Percentiles rank a stretch among this genome's conserved stretches.
Evolutionary conservation across 2,329 filamentous ascomycete genomes (phyloP).

Genomic region (Trichoderma atrobrunneum): DNA sequence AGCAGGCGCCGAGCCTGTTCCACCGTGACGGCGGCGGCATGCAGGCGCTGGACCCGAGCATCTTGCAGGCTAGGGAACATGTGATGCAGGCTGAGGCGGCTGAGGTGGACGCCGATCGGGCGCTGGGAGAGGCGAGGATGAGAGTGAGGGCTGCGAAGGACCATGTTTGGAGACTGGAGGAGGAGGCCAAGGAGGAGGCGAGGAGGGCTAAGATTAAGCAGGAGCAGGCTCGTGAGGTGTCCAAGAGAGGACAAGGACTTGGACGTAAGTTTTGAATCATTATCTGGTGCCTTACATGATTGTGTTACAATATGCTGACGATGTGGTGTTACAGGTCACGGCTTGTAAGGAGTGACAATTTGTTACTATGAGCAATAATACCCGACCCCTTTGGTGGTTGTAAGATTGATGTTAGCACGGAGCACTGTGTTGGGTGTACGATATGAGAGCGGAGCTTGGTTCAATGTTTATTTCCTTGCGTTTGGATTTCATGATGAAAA

Average conservation of each 20-base stretch:
- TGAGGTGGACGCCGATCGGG: constrained; percentile 63
- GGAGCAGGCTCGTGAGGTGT: constrained; percentile 61
- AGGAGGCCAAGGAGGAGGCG: constrained; percentile 64
- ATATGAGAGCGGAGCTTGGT: not conserved
- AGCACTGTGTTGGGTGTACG: not conserved
- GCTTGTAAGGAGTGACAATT: not conserved
- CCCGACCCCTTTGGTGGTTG: not conserved
- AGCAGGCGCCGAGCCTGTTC: constrained; percentile 30
- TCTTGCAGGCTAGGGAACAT: constrained; percentile 59
- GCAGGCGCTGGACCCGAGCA: constrained; percentile 55
- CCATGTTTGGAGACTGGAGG: constrained; percentile 60
- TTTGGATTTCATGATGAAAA: not conserved
- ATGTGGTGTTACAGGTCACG: not conserved
- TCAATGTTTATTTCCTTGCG: not conserved
- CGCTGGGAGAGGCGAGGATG: constrained; percentile 54
- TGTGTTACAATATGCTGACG: not conserved
- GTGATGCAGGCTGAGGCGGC: constrained; percentile 61
- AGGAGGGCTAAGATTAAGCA: constrained; percentile 66
- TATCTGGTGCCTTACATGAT: not conserved
- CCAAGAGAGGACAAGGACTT: constrained; percentile 66
- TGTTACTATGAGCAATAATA: not conserved
- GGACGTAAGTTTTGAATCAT: constrained; percentile 46
- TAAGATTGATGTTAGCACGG: not conserved
- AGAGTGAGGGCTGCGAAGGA: constrained; percentile 62
- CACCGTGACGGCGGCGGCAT: constrained; percentile 43